Evolutionary conservation across 1,284 basidiomycete genomes (phyloP).

Genomic region (Coniferiporia sulphurascens): DNA sequence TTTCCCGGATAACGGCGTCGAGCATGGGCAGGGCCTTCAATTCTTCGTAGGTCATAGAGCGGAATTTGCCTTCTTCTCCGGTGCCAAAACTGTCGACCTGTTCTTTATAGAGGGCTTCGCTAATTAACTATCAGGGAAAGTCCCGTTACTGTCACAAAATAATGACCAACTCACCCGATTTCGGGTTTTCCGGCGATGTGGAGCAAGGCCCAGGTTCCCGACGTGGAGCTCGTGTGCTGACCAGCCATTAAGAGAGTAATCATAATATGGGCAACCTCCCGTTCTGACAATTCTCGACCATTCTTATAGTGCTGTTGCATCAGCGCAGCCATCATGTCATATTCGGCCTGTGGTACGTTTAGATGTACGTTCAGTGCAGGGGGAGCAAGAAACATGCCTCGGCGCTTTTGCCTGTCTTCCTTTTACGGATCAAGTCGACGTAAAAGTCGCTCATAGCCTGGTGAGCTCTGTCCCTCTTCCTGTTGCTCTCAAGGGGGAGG

Average conservation of each 20-base stretch:
- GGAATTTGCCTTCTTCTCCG: conserved; percentile 78
- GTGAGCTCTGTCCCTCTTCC: conserved; percentile 84
- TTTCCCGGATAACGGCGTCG: conserved; percentile 90
- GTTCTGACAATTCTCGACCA: conserved; percentile 76
- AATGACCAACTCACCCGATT: conserved; percentile 55
- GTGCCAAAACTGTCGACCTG: conserved; percentile 82
- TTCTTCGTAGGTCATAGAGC: conserved; percentile 84
- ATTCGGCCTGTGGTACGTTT: conserved; percentile 48
- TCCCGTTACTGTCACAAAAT: too few species aligned
- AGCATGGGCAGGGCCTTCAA: conserved; percentile 80
- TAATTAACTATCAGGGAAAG: conserved; percentile 27
- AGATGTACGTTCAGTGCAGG: background rate
- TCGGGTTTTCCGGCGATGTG: conserved; percentile 82
- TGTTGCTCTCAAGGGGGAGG: conserved; percentile 87
- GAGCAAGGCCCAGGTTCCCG: conserved; percentile 88
- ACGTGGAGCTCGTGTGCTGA: conserved; percentile 95
- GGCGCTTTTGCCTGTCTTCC: conserved; percentile 49
- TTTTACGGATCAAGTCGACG: conserved; percentile 79
- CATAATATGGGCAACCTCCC: conserved; percentile 97
- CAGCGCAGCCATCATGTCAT: conserved; percentile 93
- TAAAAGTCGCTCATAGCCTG: conserved; percentile 95
- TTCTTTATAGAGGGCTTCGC: conserved; percentile 81
- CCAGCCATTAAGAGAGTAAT: conserved; percentile 96
- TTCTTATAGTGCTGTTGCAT: conserved; percentile 84
- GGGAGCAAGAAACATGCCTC: conserved; percentile 30